Evolutionary conservation across 192 early-diverging fungal species (phyloP), one percentile per base, ranked within the genome.

Genomic region (Backusella psychrophila): DNA sequence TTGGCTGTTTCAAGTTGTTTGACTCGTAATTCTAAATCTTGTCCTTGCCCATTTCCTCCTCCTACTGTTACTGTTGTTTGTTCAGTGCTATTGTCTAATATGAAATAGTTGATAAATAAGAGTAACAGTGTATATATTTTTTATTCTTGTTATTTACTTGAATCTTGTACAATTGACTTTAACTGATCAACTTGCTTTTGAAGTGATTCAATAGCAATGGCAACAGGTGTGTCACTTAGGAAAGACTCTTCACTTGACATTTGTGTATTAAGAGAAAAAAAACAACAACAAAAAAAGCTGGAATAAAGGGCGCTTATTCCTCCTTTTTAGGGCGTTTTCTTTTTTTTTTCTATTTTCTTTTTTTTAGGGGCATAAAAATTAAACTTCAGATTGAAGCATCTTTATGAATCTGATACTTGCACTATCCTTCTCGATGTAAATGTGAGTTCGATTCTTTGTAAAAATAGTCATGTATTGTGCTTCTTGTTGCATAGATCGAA

Each of bases 161-260:
- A 23, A 21, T 52, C n/a, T 15, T 56, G 44, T 11, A 72, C 11
- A 34, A 78, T 46, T 8, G 31, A 31, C 71, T 78, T 71, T 21
- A 78, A 63, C 36, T 72, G 70, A 26, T 73, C 34, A n/a, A 78
- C 65, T 33, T 78, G 77, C 17, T 33, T 33, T 46, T 78, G 71
- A n/a, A 78, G 66, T 3, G 77, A 66, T 33, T 78, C 33, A 29
- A 78, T 72, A 23, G 49, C 71, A 38, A 73, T 71, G 6, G 59
- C 71, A 2, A 78, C 77, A 53, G 77, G 77, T 53, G 65, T 73
- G 6, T 35, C 38, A 69, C 68, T 41, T 21, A 69, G 1, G 35
- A 36, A 36, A 36, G 39, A n/a, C 17, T 17, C 34, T 38, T 69
- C 67, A 29, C 56, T 59, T 29, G 56, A 59, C 56, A 59, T n/a